Conservation (phyloP, 805 yeast species). For the Candida broadrunensis region DNA sequence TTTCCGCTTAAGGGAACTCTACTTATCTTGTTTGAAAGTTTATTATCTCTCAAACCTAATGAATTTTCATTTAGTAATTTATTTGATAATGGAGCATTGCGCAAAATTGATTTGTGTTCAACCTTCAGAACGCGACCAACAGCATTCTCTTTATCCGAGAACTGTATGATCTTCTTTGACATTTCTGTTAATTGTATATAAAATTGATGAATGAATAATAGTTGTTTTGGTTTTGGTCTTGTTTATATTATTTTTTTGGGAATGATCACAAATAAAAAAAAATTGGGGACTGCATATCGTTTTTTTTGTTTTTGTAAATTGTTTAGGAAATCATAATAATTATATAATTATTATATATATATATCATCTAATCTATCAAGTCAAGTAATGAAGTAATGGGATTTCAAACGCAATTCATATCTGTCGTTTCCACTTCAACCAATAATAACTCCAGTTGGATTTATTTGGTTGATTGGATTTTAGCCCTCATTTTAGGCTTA, state of each 20-base stretch:
- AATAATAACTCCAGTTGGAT: conserved; percentile 47
- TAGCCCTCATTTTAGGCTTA: conserved; percentile 59
- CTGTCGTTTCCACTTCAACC: conserved; percentile 19
- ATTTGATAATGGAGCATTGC: background rate
- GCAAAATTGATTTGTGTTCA: background rate
- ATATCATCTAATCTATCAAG: too few species aligned
- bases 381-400: conserved; percentile 16
- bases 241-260: too few species aligned
- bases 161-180: background rate
- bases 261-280: too few species aligned
- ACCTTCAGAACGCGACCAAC: background rate
- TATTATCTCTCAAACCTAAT: background rate
- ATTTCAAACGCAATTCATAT: conserved; percentile 21
- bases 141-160: background rate
- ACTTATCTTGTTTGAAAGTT: background rate
- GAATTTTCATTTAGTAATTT: background rate
- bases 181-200: too few species aligned
- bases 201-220: too few species aligned
- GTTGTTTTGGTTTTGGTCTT: too few species aligned
- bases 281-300: too few species aligned
- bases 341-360: too few species aligned
- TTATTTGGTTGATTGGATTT: conserved; percentile 79
- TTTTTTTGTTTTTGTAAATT: too few species aligned
- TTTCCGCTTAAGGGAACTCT: conserved; percentile 42
- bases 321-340: too few species aligned